Percentiles rank a stretch among this genome's conserved stretches.
Evolutionary conservation across 495 filamentous ascomycete genomes (phyloP).

Genomic region (Neurospora hispaniola): DNA sequence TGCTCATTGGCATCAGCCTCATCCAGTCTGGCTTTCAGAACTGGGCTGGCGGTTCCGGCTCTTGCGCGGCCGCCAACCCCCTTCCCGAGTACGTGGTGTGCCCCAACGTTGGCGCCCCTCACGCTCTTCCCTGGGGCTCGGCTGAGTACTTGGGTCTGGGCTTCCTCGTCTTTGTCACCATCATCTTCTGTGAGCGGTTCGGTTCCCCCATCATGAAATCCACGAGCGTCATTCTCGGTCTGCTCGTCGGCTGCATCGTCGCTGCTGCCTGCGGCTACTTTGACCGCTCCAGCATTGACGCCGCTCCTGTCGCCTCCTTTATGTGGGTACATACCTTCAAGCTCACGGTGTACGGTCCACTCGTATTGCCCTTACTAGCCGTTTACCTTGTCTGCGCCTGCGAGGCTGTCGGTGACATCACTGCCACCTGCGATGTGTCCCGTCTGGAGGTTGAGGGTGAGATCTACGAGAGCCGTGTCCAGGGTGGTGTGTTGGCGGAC

Average conservation of each 20-base stretch:
- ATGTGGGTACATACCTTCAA: slow-evolving; percentile 88
- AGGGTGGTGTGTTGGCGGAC: slow-evolving; percentile 79
- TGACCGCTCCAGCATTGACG: slow-evolving; percentile 54
- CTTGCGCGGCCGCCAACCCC: slow-evolving; percentile 46
- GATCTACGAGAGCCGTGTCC: slow-evolving; percentile 79
- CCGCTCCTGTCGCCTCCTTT: slow-evolving; percentile 66
- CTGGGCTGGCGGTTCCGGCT: slow-evolving; percentile 71
- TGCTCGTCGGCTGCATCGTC: slow-evolving; percentile 80
- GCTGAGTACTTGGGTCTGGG: slow-evolving; percentile 83
- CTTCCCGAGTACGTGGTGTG: slow-evolving; percentile 52
- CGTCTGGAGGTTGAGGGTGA: slow-evolving; percentile 70
- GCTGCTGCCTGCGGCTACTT: slow-evolving; percentile 81
- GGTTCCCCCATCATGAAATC: slow-evolving; percentile 59
- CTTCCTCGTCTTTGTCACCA: slow-evolving; percentile 83
- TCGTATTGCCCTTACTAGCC: slow-evolving; percentile 74
- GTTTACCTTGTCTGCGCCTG: slow-evolving; percentile 83
- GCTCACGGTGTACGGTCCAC: slow-evolving; percentile 67
- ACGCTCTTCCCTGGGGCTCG: slow-evolving; percentile 78
- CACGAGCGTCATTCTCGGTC: slow-evolving; percentile 68
- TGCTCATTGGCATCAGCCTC: slow-evolving; percentile 55
- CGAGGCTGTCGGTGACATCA: slow-evolving; percentile 80
- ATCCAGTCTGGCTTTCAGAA: slow-evolving; percentile 69
- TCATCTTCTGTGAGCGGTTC: slow-evolving; percentile 76
- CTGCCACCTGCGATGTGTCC: slow-evolving; percentile 70
- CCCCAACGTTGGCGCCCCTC: slow-evolving; percentile 61